Base-by-base conservation (phyloP, 2,329 filamentous ascomycete species). In the Trichoderma cornu-damae region DNA sequence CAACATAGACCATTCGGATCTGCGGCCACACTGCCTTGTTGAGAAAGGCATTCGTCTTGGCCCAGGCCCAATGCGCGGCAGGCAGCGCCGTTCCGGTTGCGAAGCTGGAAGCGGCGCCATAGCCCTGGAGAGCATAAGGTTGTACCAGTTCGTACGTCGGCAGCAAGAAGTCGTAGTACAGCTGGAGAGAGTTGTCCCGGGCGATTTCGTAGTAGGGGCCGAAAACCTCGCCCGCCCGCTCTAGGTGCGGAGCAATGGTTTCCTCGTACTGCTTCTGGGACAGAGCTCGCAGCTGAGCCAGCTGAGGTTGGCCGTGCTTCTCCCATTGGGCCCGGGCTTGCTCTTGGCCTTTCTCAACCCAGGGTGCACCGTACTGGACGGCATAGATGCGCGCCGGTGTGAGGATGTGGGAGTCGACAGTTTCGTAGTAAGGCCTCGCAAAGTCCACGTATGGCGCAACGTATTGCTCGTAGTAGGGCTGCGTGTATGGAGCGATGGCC, bases 391-490 rank as follows among this genome's bases (percentile, higher is more conserved):
- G 81, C 3, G 83, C 79, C 0, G 94, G 94, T 3, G 79, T 75
- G 66, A 94, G 82, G 48, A 95, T 76, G 42, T 79, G 75, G 63
- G 85, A 81, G 62, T 87, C 78, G 47, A 84, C 71, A 0, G 75
- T 75, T 16, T 82, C 67, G 68, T 87, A 87, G 73, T 97, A 96
- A 1, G 93, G 93, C 60, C 82, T 84, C 34, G 82, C 86, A 49
- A 83, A 75, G 35, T 92, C 81, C 61, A 96, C 83, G 68, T 96
- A 94, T 2, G 90, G 89, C 5, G 87, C 88, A 22, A 89, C 87
- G 67, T 96, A 96, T 58, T 82, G 72, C 63, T 93, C 77, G 72
- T 96, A 97, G 73, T 95, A 96, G 2, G 92, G 93, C 65, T 86
- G 79, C 30, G 95, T 67, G 70, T 93, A 87, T 3, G 94, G 94